Base-by-base conservation (phyloP, 306 rosid species). In the Medicago lupulina region DNA sequence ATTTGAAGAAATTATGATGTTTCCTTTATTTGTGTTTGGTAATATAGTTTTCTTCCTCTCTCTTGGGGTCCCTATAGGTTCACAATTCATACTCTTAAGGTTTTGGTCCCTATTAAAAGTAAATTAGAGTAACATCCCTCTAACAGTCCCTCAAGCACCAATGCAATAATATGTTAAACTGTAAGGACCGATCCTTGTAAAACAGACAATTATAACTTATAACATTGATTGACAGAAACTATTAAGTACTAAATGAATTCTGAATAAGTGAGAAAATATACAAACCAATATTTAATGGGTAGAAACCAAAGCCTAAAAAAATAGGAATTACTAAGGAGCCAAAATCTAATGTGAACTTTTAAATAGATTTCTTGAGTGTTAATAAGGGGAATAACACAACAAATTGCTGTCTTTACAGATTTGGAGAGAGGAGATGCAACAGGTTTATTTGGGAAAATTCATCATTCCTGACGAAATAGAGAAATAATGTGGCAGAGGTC, bases 401-500 rank as follows among this genome's bases (percentile, higher is more conserved):
- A 34, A 44, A 74, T 55, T 78, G 21, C 47, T 68, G 25, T 88
- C 69, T 43, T 82, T 86, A 82, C 88, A 94, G 98, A 92, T 92
- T 38, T 94, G 97, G 97, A 90, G 86, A 79, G 98, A 94, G 50
- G 98, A 94, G 87, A 86, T 94, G 92, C 90, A 82, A 74, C 96
- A 83, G 81, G 97, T 94, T 79, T 91, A 92, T 86, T 76, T 87
- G 74, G 90, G 97, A 51, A 87, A 86, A 75, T 77, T 87, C 17
- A 15, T 80, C 36, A 78, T 92, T 75, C 90, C 95, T 11, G 71
- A 55, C 34, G 98, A 79, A 36, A 80, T 94, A 19, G 97, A 94
- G 15, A 85, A 77, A 85, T 87, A 80, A 71, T 60, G 21, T 73
- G 76, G 60, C 78, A 18, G 79, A 66, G 69, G 61, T 76, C 46